A percentile compares a stretch with the other conserved stretches of the same genome.
These are phyloP conservation scores for Niveomyces coronatus DNA, from an alignment of 2,329 filamentous ascomycete species.

Conservation along the genomic window DNA sequence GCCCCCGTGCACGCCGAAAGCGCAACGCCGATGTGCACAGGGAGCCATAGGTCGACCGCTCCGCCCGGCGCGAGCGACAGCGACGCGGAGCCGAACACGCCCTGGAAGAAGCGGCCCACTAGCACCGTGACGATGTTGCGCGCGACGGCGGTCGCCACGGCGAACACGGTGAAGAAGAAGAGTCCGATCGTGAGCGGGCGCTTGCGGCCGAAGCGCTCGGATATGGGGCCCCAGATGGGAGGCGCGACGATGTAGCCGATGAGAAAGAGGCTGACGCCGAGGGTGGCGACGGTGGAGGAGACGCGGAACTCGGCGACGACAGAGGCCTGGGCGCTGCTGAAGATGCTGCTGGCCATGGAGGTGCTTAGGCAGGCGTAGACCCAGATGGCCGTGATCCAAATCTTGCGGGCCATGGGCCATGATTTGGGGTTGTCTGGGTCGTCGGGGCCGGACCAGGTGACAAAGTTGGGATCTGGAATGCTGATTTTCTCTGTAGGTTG, in stretches of 20 bases:
- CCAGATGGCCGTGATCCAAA: too few relatives aligned
- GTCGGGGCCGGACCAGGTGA: too few relatives aligned
- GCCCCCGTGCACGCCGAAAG: too few relatives aligned
- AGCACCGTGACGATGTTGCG: slow-evolving; percentile 45
- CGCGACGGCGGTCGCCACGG: slow-evolving; percentile 39
- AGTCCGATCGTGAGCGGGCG: slow-evolving; percentile 43
- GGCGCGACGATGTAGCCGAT: slow-evolving; percentile 46
- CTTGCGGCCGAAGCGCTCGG: slow-evolving; percentile 47
- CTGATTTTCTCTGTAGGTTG: too few relatives aligned
- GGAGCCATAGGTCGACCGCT: slow-evolving; percentile 45
- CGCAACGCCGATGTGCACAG: too few relatives aligned
- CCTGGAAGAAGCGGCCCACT: slow-evolving; percentile 50
- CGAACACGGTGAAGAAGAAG: slow-evolving; percentile 43
- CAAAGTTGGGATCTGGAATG: too few relatives aligned
- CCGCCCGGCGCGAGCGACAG: slow-evolving; percentile 47
- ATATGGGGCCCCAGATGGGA: slow-evolving; percentile 49
- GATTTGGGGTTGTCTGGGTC: too few relatives aligned
- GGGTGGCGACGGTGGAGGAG: slow-evolving; percentile 59
- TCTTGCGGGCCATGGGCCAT: too few relatives aligned
- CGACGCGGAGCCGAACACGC: slow-evolving; percentile 44
- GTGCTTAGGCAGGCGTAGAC: too few relatives aligned
- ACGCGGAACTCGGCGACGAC: slow-evolving; percentile 58
- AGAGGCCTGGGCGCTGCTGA: too few relatives aligned
- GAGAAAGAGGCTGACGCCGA: slow-evolving; percentile 52
- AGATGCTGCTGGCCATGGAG: too few relatives aligned